Percentiles rank a stretch among this genome's conserved stretches.
These are phyloP conservation scores for Sugiyamaella valdiviana DNA, from an alignment of 805 yeast genomes.

Conservation along the genomic window DNA sequence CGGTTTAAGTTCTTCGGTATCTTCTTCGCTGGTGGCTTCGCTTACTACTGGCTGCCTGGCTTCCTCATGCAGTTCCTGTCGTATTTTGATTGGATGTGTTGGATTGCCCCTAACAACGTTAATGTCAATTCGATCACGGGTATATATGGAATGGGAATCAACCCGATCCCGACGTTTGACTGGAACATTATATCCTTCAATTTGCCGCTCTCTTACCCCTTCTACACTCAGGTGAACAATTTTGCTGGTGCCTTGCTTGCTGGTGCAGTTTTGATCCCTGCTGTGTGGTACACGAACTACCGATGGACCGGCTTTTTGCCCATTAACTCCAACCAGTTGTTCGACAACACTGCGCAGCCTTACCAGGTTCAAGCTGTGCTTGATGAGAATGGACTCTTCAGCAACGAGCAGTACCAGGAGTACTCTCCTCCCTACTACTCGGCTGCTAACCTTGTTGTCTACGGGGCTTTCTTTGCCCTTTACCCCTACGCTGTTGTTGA, in stretches of 20 bases:
- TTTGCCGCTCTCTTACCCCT: slow-evolving; percentile 40
- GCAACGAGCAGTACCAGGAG: slow-evolving; percentile 39
- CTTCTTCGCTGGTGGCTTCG: slow-evolving; percentile 36
- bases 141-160: slow-evolving; percentile 43
- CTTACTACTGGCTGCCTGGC: slow-evolving; percentile 56
- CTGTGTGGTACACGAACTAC: slow-evolving; percentile 45
- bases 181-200: slow-evolving; percentile 38
- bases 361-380: slow-evolving; percentile 46
- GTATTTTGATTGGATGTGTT: slow-evolving; percentile 52
- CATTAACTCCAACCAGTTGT: slow-evolving; percentile 48
- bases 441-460: slow-evolving; percentile 48
- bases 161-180: slow-evolving; percentile 44
- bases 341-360: slow-evolving; percentile 45
- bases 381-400: slow-evolving; percentile 31
- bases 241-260: slow-evolving; percentile 42
- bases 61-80: slow-evolving; percentile 53
- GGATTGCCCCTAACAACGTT: slow-evolving; percentile 51
- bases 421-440: slow-evolving; percentile 55
- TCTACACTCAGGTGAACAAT: slow-evolving; percentile 29
- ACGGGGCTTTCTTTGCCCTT: slow-evolving; percentile 48
- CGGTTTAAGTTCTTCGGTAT: slow-evolving; percentile 41
- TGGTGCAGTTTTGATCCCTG: slow-evolving; percentile 37
- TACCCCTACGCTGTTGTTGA: slow-evolving; percentile 52
- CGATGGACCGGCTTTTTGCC: slow-evolving; percentile 53
- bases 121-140: slow-evolving; percentile 49